Evolutionary conservation across 495 filamentous ascomycete genomes (phyloP), one percentile per base, ranked within the genome.

Genomic region (Talaromyces proteolyticus): DNA sequence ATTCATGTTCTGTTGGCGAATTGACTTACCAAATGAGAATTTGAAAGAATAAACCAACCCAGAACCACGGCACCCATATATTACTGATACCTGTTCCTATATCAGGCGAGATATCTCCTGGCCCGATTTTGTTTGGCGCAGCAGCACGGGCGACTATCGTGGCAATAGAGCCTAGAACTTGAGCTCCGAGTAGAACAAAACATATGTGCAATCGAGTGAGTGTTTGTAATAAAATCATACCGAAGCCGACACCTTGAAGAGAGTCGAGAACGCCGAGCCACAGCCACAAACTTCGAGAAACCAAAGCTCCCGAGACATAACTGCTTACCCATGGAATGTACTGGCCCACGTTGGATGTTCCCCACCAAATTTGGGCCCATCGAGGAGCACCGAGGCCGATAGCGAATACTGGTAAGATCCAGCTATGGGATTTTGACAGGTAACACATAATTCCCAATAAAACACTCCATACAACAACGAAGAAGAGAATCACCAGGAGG

Each of bases 31-130:
- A 85, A 49, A 89, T 80, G 19, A 76, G 61, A 43, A 84, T 53
- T 60, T 90, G 86, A 45, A 78, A 70, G 3, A 76, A 40, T 6
- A 88, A 54, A 21, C 75, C 79, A 53, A 86, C 64, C 84, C 85
- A 90, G 58, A 89, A 89, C 67, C 73, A 80, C 20, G 75, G 69
- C 48, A 79, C 77, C 2, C 63, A 72, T 21, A 86, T 49, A 3
- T 81, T 76, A 14, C 69, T 54, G 6, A 58, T 54, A 4, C 69
- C 70, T 21, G 58, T 65, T 14, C 68, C 68, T 11, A 75, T 65
- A 62, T 75, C 70, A 1, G 72, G 72, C 1, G 69, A 74, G 12
- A 75, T 69, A 34, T 69, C 68, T n/a, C 70, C 70, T 2, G 74
- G 74, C 0, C 74, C 74, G 25, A 76, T 68, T 4, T 63, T 74